phyloP scores from a whole-genome alignment of 2,329 filamentous ascomycete species.

The Pseudogymnoascus sp. region DNA sequence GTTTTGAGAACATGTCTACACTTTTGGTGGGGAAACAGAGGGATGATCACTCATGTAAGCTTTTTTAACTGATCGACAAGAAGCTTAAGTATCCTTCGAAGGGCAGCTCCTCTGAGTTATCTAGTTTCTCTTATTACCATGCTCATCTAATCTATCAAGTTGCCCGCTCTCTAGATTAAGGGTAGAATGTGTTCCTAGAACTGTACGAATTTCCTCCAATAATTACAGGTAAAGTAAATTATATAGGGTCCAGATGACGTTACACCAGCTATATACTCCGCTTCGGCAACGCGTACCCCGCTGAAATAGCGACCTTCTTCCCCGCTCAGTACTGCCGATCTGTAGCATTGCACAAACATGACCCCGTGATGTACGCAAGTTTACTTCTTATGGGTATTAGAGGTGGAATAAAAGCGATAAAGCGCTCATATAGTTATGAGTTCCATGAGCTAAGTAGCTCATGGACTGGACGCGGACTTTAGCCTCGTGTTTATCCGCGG shows the following conservation, averaged over 20 bases:
- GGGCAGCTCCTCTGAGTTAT: background rate
- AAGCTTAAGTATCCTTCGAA: conserved; percentile 9
- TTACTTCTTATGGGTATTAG: background rate
- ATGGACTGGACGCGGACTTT: background rate
- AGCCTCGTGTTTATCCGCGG: background rate
- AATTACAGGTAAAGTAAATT: conserved; percentile 12
- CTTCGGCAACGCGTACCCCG: conserved; percentile 10
- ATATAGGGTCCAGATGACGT: background rate
- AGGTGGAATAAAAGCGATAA: conserved; percentile 12
- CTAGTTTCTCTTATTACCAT: conserved; percentile 9
- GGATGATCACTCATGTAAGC: background rate
- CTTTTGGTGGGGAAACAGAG: conserved; percentile 9
- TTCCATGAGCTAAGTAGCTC: background rate
- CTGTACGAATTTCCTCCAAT: conserved; percentile 16
- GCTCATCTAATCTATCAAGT: conserved; percentile 12
- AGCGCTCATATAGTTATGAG: background rate
- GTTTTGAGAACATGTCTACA: conserved; percentile 27
- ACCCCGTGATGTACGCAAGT: background rate
- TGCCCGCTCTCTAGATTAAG: conserved; percentile 11
- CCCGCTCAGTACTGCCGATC: background rate
- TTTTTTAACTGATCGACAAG: conserved; percentile 12
- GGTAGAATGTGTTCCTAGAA: background rate
- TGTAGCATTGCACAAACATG: background rate
- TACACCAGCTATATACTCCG: background rate
- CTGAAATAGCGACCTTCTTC: conserved; percentile 1